Percentiles rank a stretch among this genome's conserved stretches.
Evolutionary conservation across 2,329 filamentous ascomycete species (phyloP).

Genomic region (Fusarium sp.): DNA sequence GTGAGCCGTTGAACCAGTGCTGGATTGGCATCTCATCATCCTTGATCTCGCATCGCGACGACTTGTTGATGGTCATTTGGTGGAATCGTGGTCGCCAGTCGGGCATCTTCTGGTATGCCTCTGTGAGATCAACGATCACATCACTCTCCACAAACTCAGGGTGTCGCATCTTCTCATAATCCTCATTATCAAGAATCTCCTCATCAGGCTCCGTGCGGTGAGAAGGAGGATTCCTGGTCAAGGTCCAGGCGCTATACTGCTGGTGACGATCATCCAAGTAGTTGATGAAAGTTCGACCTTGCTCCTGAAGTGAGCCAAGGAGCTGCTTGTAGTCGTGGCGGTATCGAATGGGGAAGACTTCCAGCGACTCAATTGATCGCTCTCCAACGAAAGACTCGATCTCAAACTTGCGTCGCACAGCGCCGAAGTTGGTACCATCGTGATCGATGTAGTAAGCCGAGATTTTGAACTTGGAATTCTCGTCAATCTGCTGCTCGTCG

Average conservation of each 20-base stretch:
- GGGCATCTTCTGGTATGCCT: constrained; percentile 58
- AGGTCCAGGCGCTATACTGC: constrained; percentile 60
- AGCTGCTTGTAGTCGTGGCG: constrained; percentile 55
- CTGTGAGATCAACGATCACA: constrained; percentile 60
- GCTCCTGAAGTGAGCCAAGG: constrained; percentile 52
- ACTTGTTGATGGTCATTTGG: constrained; percentile 52
- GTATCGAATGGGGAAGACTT: constrained; percentile 59
- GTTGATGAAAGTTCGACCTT: constrained; percentile 54
- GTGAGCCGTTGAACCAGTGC: constrained; percentile 55
- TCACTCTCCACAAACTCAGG: constrained; percentile 60
- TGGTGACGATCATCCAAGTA: constrained; percentile 57
- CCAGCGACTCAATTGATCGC: constrained; percentile 56
- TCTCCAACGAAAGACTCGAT: constrained; percentile 58
- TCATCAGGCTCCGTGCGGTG: constrained; percentile 49
- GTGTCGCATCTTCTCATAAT: constrained; percentile 56
- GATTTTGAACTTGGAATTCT: constrained; percentile 54
- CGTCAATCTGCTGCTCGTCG: constrained; percentile 52
- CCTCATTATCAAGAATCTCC: constrained; percentile 53
- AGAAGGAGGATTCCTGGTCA: constrained; percentile 57
- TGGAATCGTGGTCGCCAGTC: constrained; percentile 56
- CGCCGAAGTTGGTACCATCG: constrained; percentile 57
- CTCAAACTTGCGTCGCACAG: constrained; percentile 57
- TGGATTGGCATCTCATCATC: constrained; percentile 58
- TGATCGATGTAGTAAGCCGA: constrained; percentile 61
- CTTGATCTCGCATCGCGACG: constrained; percentile 50